Conservation (phyloP, 129 eudicot genomes). For the Lactuca sativa region DNA sequence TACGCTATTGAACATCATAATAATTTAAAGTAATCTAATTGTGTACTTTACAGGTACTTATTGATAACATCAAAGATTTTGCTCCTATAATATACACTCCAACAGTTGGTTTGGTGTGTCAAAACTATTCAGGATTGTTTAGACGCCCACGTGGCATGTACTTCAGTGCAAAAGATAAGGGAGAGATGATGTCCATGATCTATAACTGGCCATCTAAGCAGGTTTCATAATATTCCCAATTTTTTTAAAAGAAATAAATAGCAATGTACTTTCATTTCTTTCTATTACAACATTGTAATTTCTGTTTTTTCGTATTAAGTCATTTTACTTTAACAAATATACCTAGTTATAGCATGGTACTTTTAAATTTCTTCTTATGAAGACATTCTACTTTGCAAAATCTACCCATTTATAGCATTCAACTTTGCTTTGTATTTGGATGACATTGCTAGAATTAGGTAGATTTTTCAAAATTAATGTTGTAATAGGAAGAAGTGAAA, state of each 20-base stretch:
- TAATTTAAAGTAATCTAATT: constrained; percentile 5
- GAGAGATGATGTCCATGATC: constrained; percentile 99
- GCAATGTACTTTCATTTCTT: too few relatives aligned
- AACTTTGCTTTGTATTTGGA: neutral
- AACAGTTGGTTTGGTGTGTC: constrained; percentile 97
- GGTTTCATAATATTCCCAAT: constrained; percentile 37
- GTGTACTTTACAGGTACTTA: constrained; percentile 67
- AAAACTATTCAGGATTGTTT: constrained; percentile 97
- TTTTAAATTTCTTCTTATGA: too few relatives aligned
- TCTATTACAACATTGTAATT: neutral
- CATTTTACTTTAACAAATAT: too few relatives aligned
- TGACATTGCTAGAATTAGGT: neutral
- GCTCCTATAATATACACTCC: constrained; percentile 99
- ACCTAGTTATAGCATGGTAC: too few relatives aligned
- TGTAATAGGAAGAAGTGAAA: too few relatives aligned
- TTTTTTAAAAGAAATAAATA: neutral
- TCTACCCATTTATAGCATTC: too few relatives aligned
- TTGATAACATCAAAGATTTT: constrained; percentile 87
- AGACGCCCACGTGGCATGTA: constrained; percentile 99
- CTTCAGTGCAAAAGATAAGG: constrained; percentile 99
- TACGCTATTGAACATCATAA: constrained; percentile 5
- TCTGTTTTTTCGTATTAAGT: neutral
- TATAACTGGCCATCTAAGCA: constrained; percentile 94
- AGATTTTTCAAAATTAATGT: too few relatives aligned
- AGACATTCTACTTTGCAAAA: too few relatives aligned